Percentiles rank a stretch among this genome's conserved stretches.
Evolutionary conservation across 345 rosid genomes (phyloP).

Genomic region (Aurinia saxatilis): DNA sequence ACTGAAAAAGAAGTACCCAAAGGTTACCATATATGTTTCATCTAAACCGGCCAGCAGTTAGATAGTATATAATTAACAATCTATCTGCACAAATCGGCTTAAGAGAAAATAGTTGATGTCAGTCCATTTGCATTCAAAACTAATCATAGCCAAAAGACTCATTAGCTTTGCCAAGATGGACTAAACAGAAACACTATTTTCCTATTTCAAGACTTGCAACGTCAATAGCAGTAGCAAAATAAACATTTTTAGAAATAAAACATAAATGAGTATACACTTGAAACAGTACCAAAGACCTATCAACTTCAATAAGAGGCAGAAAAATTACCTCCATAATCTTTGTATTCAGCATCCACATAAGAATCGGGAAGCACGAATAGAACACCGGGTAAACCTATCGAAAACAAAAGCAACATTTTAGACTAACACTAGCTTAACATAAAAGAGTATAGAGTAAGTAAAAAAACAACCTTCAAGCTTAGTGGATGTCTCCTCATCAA

Average conservation of each 20-base stretch:
- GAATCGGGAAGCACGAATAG: slow-evolving; percentile 93
- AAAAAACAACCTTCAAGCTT: slow-evolving; percentile 75
- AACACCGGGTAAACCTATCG: slow-evolving; percentile 77
- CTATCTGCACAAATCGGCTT: slow-evolving; percentile 9
- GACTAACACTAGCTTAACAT: background rate
- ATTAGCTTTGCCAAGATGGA: slow-evolving; percentile 68
- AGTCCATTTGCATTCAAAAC: slow-evolving; percentile 44
- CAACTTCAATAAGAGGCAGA: background rate
- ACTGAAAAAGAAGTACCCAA: background rate
- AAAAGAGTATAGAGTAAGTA: background rate
- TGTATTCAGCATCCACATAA: slow-evolving; percentile 79
- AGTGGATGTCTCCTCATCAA: slow-evolving; percentile 92
- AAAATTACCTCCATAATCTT: slow-evolving; percentile 85
- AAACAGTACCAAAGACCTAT: background rate
- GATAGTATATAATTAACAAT: background rate
- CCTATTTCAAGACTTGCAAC: background rate
- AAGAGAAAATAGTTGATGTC: slow-evolving; percentile 10
- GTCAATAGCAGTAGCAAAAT: background rate
- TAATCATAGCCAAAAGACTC: slow-evolving; percentile 17
- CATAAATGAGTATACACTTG: background rate
- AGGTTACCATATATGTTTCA: slow-evolving; percentile 2
- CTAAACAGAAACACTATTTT: slow-evolving; percentile 10
- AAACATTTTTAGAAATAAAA: background rate
- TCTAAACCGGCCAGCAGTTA: slow-evolving; percentile 11
- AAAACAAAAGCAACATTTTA: background rate